Evolutionary conservation across 177 flowering plant genomes (phyloP), one percentile per base, ranked within the genome.

Genomic region (Tripterygium wilfordii): DNA sequence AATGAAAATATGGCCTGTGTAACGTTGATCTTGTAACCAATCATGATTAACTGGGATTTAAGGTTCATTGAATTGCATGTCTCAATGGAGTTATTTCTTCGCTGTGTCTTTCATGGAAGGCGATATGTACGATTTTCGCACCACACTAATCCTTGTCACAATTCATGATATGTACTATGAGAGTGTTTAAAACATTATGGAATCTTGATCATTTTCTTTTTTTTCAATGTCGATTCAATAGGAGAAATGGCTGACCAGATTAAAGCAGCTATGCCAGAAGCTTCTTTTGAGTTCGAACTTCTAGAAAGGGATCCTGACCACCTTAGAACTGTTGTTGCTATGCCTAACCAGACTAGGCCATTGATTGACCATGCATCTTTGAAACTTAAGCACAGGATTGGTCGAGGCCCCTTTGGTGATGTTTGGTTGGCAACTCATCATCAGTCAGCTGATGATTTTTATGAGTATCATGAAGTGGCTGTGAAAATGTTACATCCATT

Each of bases 381-480:
- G 67, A 80, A 81, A 56, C 82, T 87, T 21, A 76, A 67, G 38
- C 88, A 87, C 41, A 70, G 96, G 60, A 84, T 90, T 52, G 97
- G 97, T 9, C 57, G 86, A 40, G 97, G 96, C 0, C 71, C 71
- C 3, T 76, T 90, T 66, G 95, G 97, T 40, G 95, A 90, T 69
- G 88, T 86, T 63, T 90, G 96, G 96, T 52, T 82, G 30, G 97
- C 91, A 12, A 90, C 96, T 21, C 84, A 76, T 61, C 95, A 90
- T 64, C 80, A 51, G 42, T 77, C 78, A 6, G 60, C 70, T 25
- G 63, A 59, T 18, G 96, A 82, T 56, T 84, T 65, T 69, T 84
- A 90, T 35, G 75, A 77, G 69, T 68, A 70, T 65, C 97, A 80
- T 71, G 97, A 90, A 73, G 84, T 86, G 36, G 94, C 88, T 48